These are phyloP conservation scores for Fragilaria radians DNA, from an alignment of 108 stramenopile species.

Conservation along the genomic window DNA sequence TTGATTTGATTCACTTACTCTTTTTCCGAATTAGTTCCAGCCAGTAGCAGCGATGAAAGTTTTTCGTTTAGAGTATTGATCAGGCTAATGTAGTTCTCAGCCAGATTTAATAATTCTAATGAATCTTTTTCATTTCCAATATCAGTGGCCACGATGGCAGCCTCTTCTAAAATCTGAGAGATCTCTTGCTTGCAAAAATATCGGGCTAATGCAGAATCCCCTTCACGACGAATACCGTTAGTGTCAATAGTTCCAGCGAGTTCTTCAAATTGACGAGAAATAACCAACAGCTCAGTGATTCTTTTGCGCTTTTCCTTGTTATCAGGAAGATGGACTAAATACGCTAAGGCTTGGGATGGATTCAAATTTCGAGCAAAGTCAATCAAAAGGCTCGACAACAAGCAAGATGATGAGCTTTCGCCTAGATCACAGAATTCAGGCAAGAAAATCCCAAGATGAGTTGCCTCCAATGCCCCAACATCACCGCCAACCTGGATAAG, in stretches of 20 bases:
- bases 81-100: slow-evolving; percentile 34
- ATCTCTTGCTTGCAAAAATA: slow-evolving; percentile 46
- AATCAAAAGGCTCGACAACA: slow-evolving; percentile 30
- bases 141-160: slow-evolving; percentile 27
- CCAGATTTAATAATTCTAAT: slow-evolving; percentile 36
- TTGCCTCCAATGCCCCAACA: slow-evolving; percentile 62
- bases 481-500: slow-evolving; percentile 57
- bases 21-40: slow-evolving; percentile 28
- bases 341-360: slow-evolving; percentile 28
- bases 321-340: slow-evolving; percentile 33
- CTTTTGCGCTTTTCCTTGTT: slow-evolving; percentile 10
- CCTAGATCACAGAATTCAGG: slow-evolving; percentile 15
- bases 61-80: slow-evolving; percentile 45
- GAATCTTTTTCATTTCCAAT: slow-evolving; percentile 36
- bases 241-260: slow-evolving; percentile 27
- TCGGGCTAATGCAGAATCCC: slow-evolving; percentile 36
- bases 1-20: background rate
- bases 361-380: slow-evolving; percentile 28
- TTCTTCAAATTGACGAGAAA: slow-evolving; percentile 10
- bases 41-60: slow-evolving; percentile 31
- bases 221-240: slow-evolving; percentile 18
- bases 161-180: slow-evolving; percentile 38
- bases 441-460: slow-evolving; percentile 48
- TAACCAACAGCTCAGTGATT: slow-evolving; percentile 25
- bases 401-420: slow-evolving; percentile 4